A percentile compares a stretch with the other conserved stretches of the same genome.
Conservation (phyloP, 1,139 yeast genomes). For the Candida labiduridarum region DNA sequence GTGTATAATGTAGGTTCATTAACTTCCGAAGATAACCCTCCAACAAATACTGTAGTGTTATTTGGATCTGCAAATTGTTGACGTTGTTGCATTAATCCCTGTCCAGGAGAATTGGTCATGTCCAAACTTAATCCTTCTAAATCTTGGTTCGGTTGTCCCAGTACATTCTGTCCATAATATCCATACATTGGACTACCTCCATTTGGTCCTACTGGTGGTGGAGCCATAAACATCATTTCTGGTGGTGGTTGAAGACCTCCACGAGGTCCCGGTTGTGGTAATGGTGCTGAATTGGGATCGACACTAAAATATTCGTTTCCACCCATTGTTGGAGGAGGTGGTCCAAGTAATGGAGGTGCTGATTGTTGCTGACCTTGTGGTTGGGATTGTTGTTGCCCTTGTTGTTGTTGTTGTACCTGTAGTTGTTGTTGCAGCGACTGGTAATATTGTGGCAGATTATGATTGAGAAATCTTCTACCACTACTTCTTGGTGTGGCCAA, state of each 20-base stretch:
- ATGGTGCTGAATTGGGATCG: conserved; percentile 3
- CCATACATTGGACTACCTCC: conserved; percentile 14
- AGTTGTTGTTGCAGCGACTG: conserved; percentile 7
- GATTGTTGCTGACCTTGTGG: too few species aligned
- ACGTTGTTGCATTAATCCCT: conserved; percentile 9
- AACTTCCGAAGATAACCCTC: conserved; percentile 79
- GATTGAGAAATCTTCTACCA: conserved; percentile 10
- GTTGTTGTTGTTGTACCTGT: conserved; percentile 8
- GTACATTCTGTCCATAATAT: conserved; percentile 11
- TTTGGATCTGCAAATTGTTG: conserved; percentile 69
- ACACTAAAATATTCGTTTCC: conserved; percentile 2
- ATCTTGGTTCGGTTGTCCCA: conserved; percentile 4
- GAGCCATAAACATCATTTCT: conserved; percentile 21
- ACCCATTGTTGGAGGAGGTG: conserved; percentile 2
- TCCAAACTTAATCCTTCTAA: conserved; percentile 8
- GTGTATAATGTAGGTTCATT: conserved; percentile 74
- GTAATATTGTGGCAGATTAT: conserved; percentile 7
- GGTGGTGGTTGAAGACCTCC: conserved; percentile 11
- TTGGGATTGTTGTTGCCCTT: conserved; percentile 6
- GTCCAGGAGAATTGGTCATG: conserved; percentile 5
- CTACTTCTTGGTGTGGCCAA: conserved; percentile 60
- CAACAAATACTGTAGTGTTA: conserved; percentile 93
- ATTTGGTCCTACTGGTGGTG: conserved; percentile 9
- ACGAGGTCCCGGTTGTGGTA: conserved; percentile 5
- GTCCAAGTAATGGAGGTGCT: conserved; percentile 5